Evolutionary conservation across 1,284 basidiomycete genomes (phyloP).

Genomic region (Tremellales sp.): DNA sequence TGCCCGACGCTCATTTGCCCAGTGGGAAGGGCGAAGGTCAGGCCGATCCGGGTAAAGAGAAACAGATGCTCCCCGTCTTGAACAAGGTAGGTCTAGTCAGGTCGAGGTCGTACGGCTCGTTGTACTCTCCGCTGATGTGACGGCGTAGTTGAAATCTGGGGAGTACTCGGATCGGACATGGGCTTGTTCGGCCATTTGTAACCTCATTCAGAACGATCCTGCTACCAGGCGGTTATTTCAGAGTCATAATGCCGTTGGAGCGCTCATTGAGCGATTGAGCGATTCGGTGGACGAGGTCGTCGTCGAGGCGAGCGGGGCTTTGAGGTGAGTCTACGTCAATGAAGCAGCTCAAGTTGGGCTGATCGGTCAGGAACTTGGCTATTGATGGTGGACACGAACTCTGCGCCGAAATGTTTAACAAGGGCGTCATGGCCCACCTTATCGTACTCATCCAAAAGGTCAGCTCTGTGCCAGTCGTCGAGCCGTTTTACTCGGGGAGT

Average conservation of each 20-base stretch:
- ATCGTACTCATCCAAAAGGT: constrained; percentile 42
- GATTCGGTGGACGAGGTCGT: constrained; percentile 82
- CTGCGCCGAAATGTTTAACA: constrained; percentile 94
- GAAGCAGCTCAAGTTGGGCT: not conserved
- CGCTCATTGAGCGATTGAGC: constrained; percentile 73
- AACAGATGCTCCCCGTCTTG: constrained; percentile 76
- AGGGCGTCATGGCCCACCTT: constrained; percentile 69
- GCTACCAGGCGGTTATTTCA: constrained; percentile 81
- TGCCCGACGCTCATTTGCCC: constrained; percentile 82
- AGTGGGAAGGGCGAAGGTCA: constrained; percentile 54
- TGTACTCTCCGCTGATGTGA: not conserved
- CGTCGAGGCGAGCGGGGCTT: constrained; percentile 75
- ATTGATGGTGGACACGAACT: constrained; percentile 91
- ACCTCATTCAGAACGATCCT: constrained; percentile 81
- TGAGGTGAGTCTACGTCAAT: constrained; percentile 57
- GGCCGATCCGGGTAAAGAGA: constrained; percentile 58
- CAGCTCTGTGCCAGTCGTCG: constrained; percentile 1
- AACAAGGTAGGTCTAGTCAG: constrained; percentile 60
- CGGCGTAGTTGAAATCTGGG: constrained; percentile 49
- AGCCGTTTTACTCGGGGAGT: not conserved
- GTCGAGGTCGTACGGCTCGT: no score
- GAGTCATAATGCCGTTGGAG: constrained; percentile 82
- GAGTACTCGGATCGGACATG: constrained; percentile 78
- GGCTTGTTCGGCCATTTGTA: constrained; percentile 88
- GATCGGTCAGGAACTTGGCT: constrained; percentile 74